phyloP scores from a whole-genome alignment of 805 yeast genomes.

The Priceomyces fermenticarens region DNA sequence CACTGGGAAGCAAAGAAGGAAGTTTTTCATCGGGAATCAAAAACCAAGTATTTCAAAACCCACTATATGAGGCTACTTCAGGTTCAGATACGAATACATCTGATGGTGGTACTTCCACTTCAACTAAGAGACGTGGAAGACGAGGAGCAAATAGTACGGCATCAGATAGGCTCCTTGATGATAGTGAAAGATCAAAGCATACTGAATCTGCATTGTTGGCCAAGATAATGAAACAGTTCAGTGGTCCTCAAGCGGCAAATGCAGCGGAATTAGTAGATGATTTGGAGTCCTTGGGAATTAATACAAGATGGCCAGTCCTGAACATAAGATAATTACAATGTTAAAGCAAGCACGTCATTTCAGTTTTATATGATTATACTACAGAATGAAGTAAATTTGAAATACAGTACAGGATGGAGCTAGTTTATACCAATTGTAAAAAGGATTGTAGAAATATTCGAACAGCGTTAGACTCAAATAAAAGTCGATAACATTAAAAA shows the following conservation, averaged over 20 bases:
- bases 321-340: neutral
- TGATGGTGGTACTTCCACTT: conserved; percentile 15
- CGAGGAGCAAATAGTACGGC: conserved; percentile 23
- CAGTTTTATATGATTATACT: neutral
- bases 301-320: conserved; percentile 34
- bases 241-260: conserved; percentile 35
- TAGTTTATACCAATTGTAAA: conserved; percentile 4
- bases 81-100: conserved; percentile 38
- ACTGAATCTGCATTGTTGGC: conserved; percentile 39
- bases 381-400: conserved; percentile 1
- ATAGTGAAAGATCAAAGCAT: conserved; percentile 16
- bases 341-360: neutral
- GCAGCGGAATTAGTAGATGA: conserved; percentile 33
- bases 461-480: conserved; percentile 1
- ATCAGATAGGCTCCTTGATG: conserved; percentile 5
- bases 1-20: conserved; percentile 9
- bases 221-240: conserved; percentile 41
- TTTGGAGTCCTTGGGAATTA: conserved; percentile 34
- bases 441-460: conserved; percentile 7
- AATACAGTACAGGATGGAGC: neutral
- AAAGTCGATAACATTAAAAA: too few species aligned
- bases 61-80: conserved; percentile 39
- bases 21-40: conserved; percentile 20
- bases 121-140: conserved; percentile 38
- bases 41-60: conserved; percentile 38